phyloP scores from a whole-genome alignment of 495 filamentous ascomycete species.

The Aspergillus sclerotiicarbonarius region DNA sequence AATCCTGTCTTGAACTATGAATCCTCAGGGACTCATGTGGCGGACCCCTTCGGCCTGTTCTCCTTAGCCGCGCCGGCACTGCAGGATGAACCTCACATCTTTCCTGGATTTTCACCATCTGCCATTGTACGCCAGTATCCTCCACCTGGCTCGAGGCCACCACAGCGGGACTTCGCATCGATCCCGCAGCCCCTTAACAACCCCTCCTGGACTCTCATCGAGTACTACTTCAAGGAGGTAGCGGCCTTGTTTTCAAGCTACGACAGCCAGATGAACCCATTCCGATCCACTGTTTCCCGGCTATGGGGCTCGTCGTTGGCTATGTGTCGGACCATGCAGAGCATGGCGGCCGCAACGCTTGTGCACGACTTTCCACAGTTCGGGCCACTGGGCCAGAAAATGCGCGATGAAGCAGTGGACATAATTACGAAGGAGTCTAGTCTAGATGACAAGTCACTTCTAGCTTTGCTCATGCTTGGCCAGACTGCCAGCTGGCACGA shows the following conservation, averaged over 20 bases:
- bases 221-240: slow-evolving; percentile 62
- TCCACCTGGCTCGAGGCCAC: slow-evolving; percentile 20
- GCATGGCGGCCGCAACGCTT: slow-evolving; percentile 59
- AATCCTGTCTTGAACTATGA: slow-evolving; percentile 28
- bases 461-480: slow-evolving; percentile 55
- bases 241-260: slow-evolving; percentile 57
- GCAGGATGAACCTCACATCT: slow-evolving; percentile 21
- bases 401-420: slow-evolving; percentile 51
- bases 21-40: slow-evolving; percentile 23
- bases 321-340: slow-evolving; percentile 59
- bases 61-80: slow-evolving; percentile 23
- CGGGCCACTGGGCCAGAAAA: slow-evolving; percentile 46
- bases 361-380: slow-evolving; percentile 57
- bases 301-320: slow-evolving; percentile 56
- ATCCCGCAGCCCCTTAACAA: slow-evolving; percentile 43
- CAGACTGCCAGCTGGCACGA: slow-evolving; percentile 59
- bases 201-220: slow-evolving; percentile 53
- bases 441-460: slow-evolving; percentile 48
- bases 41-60: slow-evolving; percentile 32
- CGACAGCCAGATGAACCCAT: slow-evolving; percentile 58
- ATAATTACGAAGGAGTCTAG: slow-evolving; percentile 45
- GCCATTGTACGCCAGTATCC: slow-evolving; percentile 41
- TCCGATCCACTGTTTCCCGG: slow-evolving; percentile 53
- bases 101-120: slow-evolving; percentile 38
- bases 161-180: slow-evolving; percentile 29